Percentiles rank a stretch among this genome's conserved stretches.
phyloP scores from a whole-genome alignment of 2,329 filamentous ascomycete species.

The Colletotrichum tropicale region DNA sequence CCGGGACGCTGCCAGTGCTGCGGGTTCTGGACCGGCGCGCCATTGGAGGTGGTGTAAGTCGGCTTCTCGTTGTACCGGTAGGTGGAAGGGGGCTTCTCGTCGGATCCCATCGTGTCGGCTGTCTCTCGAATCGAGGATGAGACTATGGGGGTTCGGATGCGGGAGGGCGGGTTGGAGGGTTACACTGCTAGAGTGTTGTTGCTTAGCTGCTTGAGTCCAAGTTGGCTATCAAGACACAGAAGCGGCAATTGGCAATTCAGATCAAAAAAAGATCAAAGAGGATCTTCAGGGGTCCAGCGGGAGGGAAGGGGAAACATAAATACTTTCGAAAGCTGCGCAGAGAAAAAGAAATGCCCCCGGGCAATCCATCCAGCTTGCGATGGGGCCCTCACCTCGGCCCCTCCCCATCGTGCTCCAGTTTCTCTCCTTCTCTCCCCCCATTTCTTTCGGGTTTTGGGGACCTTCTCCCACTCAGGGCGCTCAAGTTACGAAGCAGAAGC shows the following conservation, averaged over 20 bases:
- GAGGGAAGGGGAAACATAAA: conserved; percentile 6
- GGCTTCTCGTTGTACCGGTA: conserved; percentile 63
- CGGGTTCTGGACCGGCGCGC: conserved; percentile 59
- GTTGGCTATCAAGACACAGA: neutral
- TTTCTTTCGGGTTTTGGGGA: neutral
- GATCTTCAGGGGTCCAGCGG: neutral
- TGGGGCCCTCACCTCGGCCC: conserved; percentile 14
- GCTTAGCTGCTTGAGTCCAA: neutral
- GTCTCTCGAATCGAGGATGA: neutral
- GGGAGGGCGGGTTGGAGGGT: neutral
- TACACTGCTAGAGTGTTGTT: neutral
- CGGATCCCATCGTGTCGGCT: conserved; percentile 41
- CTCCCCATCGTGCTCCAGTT: neutral
- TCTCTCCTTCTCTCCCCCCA: neutral
- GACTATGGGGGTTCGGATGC: neutral
- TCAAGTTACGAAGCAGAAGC: conserved; percentile 18
- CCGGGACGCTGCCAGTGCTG: conserved; percentile 55
- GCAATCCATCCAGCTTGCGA: neutral
- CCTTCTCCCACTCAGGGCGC: conserved; percentile 10
- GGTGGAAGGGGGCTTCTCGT: conserved; percentile 48
- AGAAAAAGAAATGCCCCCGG: neutral
- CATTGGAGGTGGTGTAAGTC: conserved; percentile 65
- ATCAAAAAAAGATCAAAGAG: neutral
- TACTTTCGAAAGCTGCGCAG: neutral
- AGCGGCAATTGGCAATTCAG: conserved; percentile 3